Evolutionary conservation across 768 basidiomycete genomes (phyloP), one percentile per base, ranked within the genome.

Genomic region (Pseudohyphozyma bogoriensis): DNA sequence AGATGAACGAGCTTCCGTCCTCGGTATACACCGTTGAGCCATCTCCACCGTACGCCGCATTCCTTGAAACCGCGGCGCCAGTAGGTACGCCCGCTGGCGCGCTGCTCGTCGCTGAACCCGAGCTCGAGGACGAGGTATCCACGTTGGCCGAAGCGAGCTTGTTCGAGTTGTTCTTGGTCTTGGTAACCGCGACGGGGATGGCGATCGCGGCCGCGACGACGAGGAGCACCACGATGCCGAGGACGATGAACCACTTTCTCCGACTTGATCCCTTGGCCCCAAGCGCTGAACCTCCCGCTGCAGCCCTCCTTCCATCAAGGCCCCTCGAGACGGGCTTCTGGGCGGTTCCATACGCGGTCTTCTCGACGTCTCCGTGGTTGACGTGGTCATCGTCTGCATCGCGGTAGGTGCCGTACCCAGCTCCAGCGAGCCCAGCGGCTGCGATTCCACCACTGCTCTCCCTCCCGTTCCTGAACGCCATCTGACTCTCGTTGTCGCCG

Each of bases 1-100:
- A 99, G 0, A 77, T 83, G 73, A 92, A 86, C 1, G 83, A 87
- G 15, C 82, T 79, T 9, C 93, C 93, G 72, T 95, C 85, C 15
- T 86, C 87, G 69, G 80, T 80, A 3, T 83, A 85, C 59, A 93
- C 77, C 13, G 76, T 79, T 59, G 81, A 85, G n/a, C 90, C 91
- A 69, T 88, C 83, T 24, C 82, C 81, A 53, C 93, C 93, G 56
- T 24, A 44, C 8, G 42, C 42, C 7, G 42, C 22, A 20, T 24
- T 44, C 7, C 42, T n/a, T n/a, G n/a, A n/a, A n/a, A n/a, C n/a
- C n/a, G n/a, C n/a, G 3, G 37, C 20, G 2, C 35, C 47, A 1
- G 59, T 67, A 45, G 66, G 66, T 20, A 64, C 60, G 7, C 65
- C 62, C 13, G n/a, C n/a, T n/a, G n/a, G n/a, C n/a, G n/a, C 42